phyloP scores from a whole-genome alignment of 2,329 filamentous ascomycete species.

The Colletotrichum sp. region DNA sequence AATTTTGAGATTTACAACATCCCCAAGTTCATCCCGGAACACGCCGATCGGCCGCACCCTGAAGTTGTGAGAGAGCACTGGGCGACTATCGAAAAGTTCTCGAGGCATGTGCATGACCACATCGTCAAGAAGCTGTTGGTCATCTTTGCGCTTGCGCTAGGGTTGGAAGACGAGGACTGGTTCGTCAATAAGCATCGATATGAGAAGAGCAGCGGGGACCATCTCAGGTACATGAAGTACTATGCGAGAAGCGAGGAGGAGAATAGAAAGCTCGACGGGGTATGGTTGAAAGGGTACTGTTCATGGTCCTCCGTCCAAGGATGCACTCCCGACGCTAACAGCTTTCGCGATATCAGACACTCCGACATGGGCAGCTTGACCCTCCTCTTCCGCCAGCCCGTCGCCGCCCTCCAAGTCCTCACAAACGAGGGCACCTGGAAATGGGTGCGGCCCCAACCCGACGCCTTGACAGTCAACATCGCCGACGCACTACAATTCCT shows the following conservation, averaged over 20 bases:
- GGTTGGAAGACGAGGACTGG: slow-evolving; percentile 62
- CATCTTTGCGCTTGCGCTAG: slow-evolving; percentile 30
- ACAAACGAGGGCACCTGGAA: slow-evolving; percentile 45
- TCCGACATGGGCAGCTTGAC: slow-evolving; percentile 59
- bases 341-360: slow-evolving; percentile 35
- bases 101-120: slow-evolving; percentile 45
- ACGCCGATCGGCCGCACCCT: slow-evolving; percentile 47
- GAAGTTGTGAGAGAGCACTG: slow-evolving; percentile 51
- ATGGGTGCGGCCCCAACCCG: slow-evolving; percentile 29
- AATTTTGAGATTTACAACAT: slow-evolving; percentile 67
- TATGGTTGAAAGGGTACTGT: slow-evolving; percentile 25
- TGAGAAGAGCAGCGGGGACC: slow-evolving; percentile 57
- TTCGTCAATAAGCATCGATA: slow-evolving; percentile 61
- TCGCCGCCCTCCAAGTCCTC: slow-evolving; percentile 56
- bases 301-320: background rate
- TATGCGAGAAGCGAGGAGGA: slow-evolving; percentile 48
- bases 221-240: slow-evolving; percentile 66
- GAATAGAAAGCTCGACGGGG: slow-evolving; percentile 42
- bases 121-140: slow-evolving; percentile 59
- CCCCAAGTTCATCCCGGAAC: slow-evolving; percentile 58
- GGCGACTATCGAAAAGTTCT: slow-evolving; percentile 60
- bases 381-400: slow-evolving; percentile 60
- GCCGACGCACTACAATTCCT: slow-evolving; percentile 50
- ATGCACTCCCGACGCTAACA: background rate
- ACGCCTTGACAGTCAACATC: slow-evolving; percentile 53